These are phyloP conservation scores for Auriscalpium microsporum DNA, from an alignment of 768 basidiomycete species.

Conservation along the genomic window DNA sequence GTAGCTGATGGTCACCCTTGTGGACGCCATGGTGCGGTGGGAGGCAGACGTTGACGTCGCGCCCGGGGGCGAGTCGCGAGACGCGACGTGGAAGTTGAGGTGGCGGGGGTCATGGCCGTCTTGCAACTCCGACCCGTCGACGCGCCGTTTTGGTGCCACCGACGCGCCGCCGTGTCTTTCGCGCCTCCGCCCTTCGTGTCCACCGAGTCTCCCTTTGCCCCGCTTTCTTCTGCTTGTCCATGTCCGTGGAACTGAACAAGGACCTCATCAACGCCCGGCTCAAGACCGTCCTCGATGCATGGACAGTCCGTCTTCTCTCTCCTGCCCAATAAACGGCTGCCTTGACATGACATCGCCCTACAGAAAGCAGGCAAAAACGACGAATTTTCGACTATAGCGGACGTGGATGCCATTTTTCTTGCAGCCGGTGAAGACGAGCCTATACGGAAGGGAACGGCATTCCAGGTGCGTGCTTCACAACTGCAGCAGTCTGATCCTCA, in stretches of 20 bases:
- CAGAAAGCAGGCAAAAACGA: conserved; percentile 62
- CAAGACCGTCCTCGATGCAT: conserved; percentile 23
- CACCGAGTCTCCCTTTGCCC: conserved; percentile 9
- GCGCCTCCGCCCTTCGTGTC: not conserved
- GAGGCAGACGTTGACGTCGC: not conserved
- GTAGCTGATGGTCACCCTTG: not conserved
- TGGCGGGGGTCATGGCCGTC: not conserved
- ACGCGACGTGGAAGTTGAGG: not conserved
- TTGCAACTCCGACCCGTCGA: not conserved
- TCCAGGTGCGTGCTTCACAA: conserved; percentile 56
- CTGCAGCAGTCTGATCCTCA: too few relatives aligned
- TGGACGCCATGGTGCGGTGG: conserved; percentile 1
- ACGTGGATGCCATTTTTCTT: conserved; percentile 61
- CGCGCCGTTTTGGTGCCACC: not conserved
- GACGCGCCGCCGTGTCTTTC: not conserved
- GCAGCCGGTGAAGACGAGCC: conserved; percentile 83
- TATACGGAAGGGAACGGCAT: conserved; percentile 83
- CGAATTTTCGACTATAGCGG: conserved; percentile 61
- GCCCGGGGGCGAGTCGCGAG: not conserved
- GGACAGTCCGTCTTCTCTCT: conserved; percentile 23
- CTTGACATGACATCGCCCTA: not conserved
- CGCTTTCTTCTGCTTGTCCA: conserved; percentile 22
- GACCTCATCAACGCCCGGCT: conserved; percentile 26
- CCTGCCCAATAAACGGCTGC: too few relatives aligned
- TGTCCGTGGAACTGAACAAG: conserved; percentile 66